A percentile compares a stretch with the other conserved stretches of the same genome.
Evolutionary conservation across 2,329 filamentous ascomycete genomes (phyloP).

Genomic region (Beauveria varroae): DNA sequence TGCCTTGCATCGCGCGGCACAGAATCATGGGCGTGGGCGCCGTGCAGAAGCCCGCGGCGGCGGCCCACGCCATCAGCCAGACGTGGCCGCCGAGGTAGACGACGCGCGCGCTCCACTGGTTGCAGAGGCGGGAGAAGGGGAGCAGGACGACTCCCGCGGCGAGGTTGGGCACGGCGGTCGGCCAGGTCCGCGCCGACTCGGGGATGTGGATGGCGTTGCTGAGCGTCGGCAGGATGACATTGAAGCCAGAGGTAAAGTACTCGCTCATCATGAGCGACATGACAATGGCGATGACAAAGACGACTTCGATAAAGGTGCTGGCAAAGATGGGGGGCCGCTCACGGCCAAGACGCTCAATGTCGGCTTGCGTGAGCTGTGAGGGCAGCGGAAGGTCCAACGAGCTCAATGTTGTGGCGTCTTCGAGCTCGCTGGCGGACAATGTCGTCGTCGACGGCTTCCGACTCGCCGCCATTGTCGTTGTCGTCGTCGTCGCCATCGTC

Average conservation of each 20-base stretch:
- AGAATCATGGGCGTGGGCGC: constrained; percentile 59
- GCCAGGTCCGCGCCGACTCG: constrained; percentile 52
- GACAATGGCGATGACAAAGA: constrained; percentile 33
- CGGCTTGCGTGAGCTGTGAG: constrained; percentile 12
- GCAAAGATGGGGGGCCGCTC: constrained; percentile 48
- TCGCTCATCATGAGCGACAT: constrained; percentile 13
- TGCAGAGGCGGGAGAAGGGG: constrained; percentile 47
- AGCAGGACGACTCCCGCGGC: constrained; percentile 48
- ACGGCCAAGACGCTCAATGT: constrained; percentile 50
- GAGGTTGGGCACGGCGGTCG: constrained; percentile 49
- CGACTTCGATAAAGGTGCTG: constrained; percentile 42
- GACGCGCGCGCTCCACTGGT: constrained; percentile 49
- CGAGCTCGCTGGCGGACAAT: not conserved
- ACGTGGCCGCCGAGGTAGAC: constrained; percentile 45
- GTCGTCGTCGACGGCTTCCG: not conserved
- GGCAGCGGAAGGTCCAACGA: not conserved
- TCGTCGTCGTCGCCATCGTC: too few species aligned
- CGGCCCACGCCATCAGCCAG: constrained; percentile 57
- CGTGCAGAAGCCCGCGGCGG: constrained; percentile 57
- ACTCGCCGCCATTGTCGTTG: not conserved
- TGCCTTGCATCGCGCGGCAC: constrained; percentile 59
- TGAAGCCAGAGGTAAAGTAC: constrained; percentile 15
- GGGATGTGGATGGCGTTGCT: constrained; percentile 55
- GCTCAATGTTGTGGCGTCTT: not conserved
- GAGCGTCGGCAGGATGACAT: constrained; percentile 53